Base-by-base conservation (phyloP, 257 asterid genomes). In the Penstemon davidsonii region DNA sequence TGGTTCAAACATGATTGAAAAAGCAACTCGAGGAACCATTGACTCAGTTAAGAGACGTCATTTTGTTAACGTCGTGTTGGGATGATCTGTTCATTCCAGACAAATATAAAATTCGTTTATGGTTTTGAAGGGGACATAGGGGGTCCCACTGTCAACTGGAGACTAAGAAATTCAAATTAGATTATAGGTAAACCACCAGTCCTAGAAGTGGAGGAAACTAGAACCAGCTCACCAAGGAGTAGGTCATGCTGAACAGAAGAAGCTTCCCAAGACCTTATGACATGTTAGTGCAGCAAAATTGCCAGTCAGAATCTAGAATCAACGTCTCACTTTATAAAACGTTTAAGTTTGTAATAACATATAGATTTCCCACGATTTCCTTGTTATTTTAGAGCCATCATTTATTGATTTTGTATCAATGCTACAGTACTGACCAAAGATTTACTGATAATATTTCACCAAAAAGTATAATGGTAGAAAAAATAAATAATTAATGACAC, bases 1-100 rank as follows among this genome's bases (percentile, higher is more conserved):
- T 15, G 18, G 18, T 15, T 15, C 18, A 0, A 15, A 15, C 18
- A 15, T 15, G 18, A 15, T 15, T 15, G 18, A 15, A 15, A 15
- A 15, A 15, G 18, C 18, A 15, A 41, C 25, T 8, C 33, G 54
- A 15, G 2, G 10, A 25, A 62, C 62, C 8, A 60, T 11, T 7
- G 25, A 61, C 15, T 61, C 68, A 25, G 5, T 46, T 13, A 60
- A 61, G 7, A 38, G 40, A 60, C 47, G 8, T 33, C 55, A 61
- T 59, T 1, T 15, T 46, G 18, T 50, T 25, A 38, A 13, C 8
- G 25, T 15, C 18, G 18, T 15, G 18, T 15, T 15, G 44, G 51
- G 38, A 7, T n/a, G n/a, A 53, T n/a, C 25, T 53, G 50, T 43
- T 54, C 36, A 12, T 42, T 37, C 1, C 15, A 52, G 51, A 60